These are phyloP conservation scores for Colletotrichum brevisporum DNA, from an alignment of 2,329 filamentous ascomycete genomes.

Conservation along the genomic window DNA sequence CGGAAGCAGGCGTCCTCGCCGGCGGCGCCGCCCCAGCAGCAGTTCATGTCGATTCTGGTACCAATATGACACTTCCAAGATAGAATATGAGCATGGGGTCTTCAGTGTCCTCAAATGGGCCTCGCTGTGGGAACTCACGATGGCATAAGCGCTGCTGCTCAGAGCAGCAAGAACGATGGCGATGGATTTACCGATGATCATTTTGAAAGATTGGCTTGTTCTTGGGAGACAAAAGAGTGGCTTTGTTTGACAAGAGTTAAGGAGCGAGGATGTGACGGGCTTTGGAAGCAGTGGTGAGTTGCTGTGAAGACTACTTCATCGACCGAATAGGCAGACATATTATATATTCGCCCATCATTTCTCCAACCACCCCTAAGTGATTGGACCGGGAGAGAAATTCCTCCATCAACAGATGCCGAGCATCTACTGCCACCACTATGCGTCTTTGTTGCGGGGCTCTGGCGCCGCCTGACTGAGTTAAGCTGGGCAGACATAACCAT, in stretches of 20 bases:
- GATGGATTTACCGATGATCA: slow-evolving; percentile 1
- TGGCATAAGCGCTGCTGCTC: background rate
- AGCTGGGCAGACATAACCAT: no score
- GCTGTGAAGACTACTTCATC: no score
- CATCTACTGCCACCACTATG: no score
- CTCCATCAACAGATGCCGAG: no score
- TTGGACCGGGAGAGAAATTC: no score
- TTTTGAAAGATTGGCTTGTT: background rate
- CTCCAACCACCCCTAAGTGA: no score
- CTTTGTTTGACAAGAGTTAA: background rate
- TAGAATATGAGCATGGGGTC: background rate
- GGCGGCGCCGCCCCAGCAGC: slow-evolving; percentile 7
- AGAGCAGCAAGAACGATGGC: slow-evolving; percentile 1
- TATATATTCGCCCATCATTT: no score
- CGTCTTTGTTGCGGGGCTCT: no score
- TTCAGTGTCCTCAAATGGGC: background rate
- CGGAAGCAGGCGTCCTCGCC: slow-evolving; percentile 14
- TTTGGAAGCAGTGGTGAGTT: no score
- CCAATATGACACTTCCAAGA: background rate
- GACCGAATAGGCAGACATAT: no score
- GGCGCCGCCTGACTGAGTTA: no score
- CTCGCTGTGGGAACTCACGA: background rate
- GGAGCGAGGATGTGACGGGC: no score
- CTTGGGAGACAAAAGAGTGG: background rate
- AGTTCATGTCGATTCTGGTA: slow-evolving; percentile 14